These are phyloP conservation scores for Erodium chrysanthum DNA, from an alignment of 441 rosid species.

Conservation along the genomic window DNA sequence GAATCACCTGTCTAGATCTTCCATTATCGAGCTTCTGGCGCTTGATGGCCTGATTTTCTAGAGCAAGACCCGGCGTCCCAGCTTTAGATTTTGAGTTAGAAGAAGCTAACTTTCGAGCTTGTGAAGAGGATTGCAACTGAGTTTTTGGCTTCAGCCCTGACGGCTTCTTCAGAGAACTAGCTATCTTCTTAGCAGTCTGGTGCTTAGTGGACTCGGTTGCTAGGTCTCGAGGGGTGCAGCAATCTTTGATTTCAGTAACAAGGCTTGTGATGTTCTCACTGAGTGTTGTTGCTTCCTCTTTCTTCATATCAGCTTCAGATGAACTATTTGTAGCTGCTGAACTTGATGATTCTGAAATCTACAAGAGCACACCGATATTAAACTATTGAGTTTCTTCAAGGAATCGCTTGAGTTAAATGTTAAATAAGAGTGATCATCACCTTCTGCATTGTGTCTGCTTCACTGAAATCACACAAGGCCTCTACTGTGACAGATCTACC, in stretches of 20 bases:
- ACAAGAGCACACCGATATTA: constrained; percentile 11
- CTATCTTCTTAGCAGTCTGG: constrained; percentile 51
- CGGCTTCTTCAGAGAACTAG: constrained; percentile 46
- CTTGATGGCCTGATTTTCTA: constrained; percentile 88
- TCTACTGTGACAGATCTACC: constrained; percentile 62
- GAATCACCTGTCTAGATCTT: constrained; percentile 65
- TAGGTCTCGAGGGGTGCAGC: constrained; percentile 30
- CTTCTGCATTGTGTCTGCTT: constrained; percentile 47
- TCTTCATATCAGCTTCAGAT: constrained; percentile 21
- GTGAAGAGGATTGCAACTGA: constrained; percentile 39
- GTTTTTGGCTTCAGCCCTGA: constrained; percentile 41
- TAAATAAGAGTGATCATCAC: no score
- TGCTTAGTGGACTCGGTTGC: constrained; percentile 45
- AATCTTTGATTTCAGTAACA: constrained; percentile 26
- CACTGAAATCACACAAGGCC: constrained; percentile 63
- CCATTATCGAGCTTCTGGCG: constrained; percentile 93
- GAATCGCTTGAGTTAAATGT: no score
- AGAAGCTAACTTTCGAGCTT: constrained; percentile 16
- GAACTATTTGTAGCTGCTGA: constrained; percentile 15
- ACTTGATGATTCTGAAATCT: constrained; percentile 38
- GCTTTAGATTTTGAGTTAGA: constrained; percentile 22
- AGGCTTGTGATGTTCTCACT: constrained; percentile 15
- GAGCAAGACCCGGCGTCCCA: constrained; percentile 45
- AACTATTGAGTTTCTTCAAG: no score
- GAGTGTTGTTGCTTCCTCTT: constrained; percentile 20